Base-by-base conservation (phyloP, 805 yeast genomes). In the Lachancea dasiensis region DNA sequence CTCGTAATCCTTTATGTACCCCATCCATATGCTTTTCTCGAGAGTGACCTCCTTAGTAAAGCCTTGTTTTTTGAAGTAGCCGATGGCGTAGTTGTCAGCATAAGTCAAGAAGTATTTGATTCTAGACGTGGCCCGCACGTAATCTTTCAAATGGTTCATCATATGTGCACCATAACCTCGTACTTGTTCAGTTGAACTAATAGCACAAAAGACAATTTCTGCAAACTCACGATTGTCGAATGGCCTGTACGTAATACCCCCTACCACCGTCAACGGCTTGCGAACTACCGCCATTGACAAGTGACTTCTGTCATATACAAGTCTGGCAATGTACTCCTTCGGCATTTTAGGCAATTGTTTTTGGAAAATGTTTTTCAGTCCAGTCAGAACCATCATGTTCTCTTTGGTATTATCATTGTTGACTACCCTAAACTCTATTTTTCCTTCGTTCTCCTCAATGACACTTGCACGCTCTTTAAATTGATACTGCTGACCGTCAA, bases 301-400 rank as follows among this genome's bases (percentile, higher is more conserved):
- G 64, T 92, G 99, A 27, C 90, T 81, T 49, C 97, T 68, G 57
- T 92, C 99, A 57, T 87, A 92, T 3, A 92, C 97, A 44, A 92
- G 72, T 48, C 98, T 68, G 5, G 96, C 86, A 54, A 92, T 92
- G 63, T 92, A 92, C 56, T 92, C 97, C 45, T 92, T 75, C 15
- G 99, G 99, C 99, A 92, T 92, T 63, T 92, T 90, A 2, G 99
- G 99, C 46, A 92, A 72, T 64, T 92, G 99, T 54, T 89, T 89
- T 59, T 92, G 98, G 61, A 92, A 92, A 47, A 92, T 90, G 58
- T 90, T 92, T 63, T 92, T 92, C 45, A 92, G 64, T 1, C 99
- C 99, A 0, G 97, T 92, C 45, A 92, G 67, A 34, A 92, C 90
- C 70, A 92, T 86, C 68, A 92, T 68, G 59, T 76, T 86, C 52